Base-by-base conservation (phyloP, 164 flowering plant species). In the Stephania yunnanensis region DNA sequence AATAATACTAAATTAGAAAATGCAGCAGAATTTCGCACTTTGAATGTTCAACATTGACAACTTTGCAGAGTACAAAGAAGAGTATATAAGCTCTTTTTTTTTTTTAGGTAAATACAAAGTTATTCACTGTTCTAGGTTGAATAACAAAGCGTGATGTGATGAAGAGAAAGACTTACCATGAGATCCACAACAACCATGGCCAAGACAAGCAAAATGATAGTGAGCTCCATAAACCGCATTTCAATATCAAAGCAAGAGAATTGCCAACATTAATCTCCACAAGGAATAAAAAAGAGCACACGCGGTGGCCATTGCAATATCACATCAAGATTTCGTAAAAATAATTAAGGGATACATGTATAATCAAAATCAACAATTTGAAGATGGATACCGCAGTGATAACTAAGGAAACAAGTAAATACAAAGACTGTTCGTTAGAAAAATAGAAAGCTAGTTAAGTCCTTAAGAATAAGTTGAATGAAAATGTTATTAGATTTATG, bases 141-240 rank as follows among this genome's bases (percentile, higher is more conserved):
- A 7, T 58, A 58, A 58, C 65, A n/a, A n/a, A 58, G 65, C 65
- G n/a, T n/a, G n/a, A n/a, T n/a, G 17, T 58, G 20, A 58, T 58
- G 6, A 58, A 3, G 3, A 31, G 52, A 12, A 74, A 52, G 46
- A 76, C 80, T 7, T 88, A 93, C 99, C 98, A 95, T 76, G 66
- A 95, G 86, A 86, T 95, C 96, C 75, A 95, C 86, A 36, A 93
- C 85, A 69, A 93, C 90, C 99, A 93, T 95, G 25, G 88, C 83
- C 84, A 95, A 74, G 74, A 93, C 97, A 71, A 93, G 86, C 46
- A 93, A 80, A 81, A 93, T 91, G 76, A 93, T 93, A 66, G 89
- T 81, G 98, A 93, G 74, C 88, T 93, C 98, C 98, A 93, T 2
- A 93, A 80, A 78, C 99, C 93, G 84, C 72, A 46, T 3, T 46